Conservation (phyloP, 2,329 filamentous ascomycete species). For the Sclerotinia nivalis region DNA sequence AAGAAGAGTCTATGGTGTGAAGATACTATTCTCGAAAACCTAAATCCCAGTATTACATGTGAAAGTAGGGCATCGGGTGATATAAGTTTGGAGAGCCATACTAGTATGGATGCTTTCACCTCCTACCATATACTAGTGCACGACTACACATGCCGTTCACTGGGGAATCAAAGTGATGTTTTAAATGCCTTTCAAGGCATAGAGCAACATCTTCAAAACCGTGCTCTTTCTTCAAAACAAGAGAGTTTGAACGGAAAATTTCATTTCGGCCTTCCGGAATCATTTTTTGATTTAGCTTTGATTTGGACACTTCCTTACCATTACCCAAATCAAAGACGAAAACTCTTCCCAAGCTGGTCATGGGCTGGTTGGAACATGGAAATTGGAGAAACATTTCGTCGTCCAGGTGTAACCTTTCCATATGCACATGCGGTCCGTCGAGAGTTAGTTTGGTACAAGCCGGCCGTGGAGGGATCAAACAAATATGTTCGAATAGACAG, state of each 20-base stretch:
- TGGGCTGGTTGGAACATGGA: conserved; percentile 21
- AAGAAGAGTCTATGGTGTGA: conserved; percentile 17
- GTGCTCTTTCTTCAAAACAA: background rate
- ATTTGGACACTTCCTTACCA: conserved; percentile 11
- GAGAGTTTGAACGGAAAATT: background rate
- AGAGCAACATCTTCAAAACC: conserved; percentile 5
- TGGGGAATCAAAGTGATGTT: conserved; percentile 2
- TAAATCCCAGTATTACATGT: background rate
- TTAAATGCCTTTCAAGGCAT: conserved; percentile 17
- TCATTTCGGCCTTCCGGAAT: conserved; percentile 15
- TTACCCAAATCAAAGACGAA: conserved; percentile 13
- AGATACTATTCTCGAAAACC: conserved; percentile 10
- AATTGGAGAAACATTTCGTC: background rate
- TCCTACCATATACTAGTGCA: background rate
- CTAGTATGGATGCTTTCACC: background rate
- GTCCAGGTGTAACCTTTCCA: background rate
- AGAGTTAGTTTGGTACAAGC: conserved; percentile 16
- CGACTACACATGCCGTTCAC: background rate
- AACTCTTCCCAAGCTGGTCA: conserved; percentile 20
- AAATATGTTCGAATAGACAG: background rate
- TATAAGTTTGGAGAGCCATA: conserved; percentile 3
- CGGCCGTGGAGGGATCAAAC: background rate
- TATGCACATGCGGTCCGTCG: background rate
- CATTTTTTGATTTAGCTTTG: conserved; percentile 2
- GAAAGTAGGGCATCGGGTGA: background rate